Evolutionary conservation across 2,329 filamentous ascomycete genomes (phyloP).

Genomic region (Aspergillus ruber): DNA sequence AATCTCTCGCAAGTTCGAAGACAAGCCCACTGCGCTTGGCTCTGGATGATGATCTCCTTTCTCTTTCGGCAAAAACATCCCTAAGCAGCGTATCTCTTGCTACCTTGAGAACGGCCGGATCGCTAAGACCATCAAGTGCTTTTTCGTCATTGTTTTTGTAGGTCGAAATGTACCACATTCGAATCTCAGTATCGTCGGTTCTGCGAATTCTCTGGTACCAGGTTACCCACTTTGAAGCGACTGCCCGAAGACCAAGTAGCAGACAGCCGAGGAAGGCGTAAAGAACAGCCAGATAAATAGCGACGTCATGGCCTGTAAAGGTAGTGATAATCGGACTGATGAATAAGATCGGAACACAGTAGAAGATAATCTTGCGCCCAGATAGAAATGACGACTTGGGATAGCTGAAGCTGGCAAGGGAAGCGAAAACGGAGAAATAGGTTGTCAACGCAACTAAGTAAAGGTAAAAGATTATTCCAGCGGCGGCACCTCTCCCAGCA

Average conservation of each 20-base stretch:
- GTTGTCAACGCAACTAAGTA: constrained; percentile 54
- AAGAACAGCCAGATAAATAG: constrained; percentile 51
- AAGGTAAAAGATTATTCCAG: constrained; percentile 53
- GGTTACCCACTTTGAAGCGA: constrained; percentile 53
- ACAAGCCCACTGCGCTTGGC: constrained; percentile 43
- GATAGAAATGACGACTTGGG: constrained; percentile 51
- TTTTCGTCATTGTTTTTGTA: constrained; percentile 31
- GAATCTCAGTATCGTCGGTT: constrained; percentile 34
- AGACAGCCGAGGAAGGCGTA: constrained; percentile 49
- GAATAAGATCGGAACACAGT: constrained; percentile 51
- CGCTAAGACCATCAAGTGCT: constrained; percentile 40
- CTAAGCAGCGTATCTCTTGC: constrained; percentile 41
- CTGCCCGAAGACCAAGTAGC: constrained; percentile 47
- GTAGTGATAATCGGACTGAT: constrained; percentile 53
- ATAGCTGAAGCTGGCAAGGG: constrained; percentile 49
- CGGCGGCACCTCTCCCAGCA: constrained; percentile 36
- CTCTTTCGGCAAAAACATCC: constrained; percentile 41
- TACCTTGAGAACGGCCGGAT: constrained; percentile 44
- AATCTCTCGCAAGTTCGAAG: constrained; percentile 46
- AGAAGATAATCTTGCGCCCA: constrained; percentile 51
- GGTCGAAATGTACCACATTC: constrained; percentile 33
- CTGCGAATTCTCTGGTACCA: constrained; percentile 44
- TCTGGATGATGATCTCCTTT: constrained; percentile 39
- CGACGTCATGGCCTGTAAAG: constrained; percentile 48
- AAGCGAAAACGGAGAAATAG: constrained; percentile 54